Evolutionary conservation across 495 filamentous ascomycete species (phyloP).

Genomic region (Articulospora tetracladia): DNA sequence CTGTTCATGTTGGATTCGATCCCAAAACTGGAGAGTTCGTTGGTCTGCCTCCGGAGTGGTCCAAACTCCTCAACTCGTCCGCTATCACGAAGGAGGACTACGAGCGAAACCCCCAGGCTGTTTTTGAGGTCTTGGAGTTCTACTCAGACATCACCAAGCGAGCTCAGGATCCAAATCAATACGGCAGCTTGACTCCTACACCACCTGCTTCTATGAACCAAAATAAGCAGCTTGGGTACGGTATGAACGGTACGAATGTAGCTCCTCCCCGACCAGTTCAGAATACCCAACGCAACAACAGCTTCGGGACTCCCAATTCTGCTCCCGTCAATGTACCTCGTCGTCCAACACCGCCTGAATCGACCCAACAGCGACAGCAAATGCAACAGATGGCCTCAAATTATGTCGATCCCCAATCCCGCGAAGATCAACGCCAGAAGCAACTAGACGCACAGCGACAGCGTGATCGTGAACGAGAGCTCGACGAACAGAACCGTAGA

Average conservation of each 20-base stretch:
- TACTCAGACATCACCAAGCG: conserved; percentile 93
- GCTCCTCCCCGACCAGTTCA: conserved; percentile 72
- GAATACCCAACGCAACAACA: conserved; percentile 47
- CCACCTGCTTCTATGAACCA: conserved; percentile 50
- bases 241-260: conserved; percentile 57
- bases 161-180: conserved; percentile 74
- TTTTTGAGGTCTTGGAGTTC: conserved; percentile 95
- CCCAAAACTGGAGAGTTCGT: conserved; percentile 89
- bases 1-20: conserved; percentile 96
- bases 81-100: conserved; percentile 98
- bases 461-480: conserved; percentile 55
- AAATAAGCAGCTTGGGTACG: conserved; percentile 67
- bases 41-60: conserved; percentile 93
- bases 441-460: conserved; percentile 32
- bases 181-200: conserved; percentile 66
- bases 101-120: conserved; percentile 95
- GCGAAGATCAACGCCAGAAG: conserved; percentile 33
- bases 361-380: conserved; percentile 38
- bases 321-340: conserved; percentile 29
- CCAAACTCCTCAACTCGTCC: conserved; percentile 87
- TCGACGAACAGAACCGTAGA: conserved; percentile 61
- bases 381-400: conserved; percentile 41
- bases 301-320: conserved; percentile 33
- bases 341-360: conserved; percentile 38
- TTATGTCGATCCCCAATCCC: conserved; percentile 36